These are phyloP conservation scores for Dimargaris cristalligena DNA, from an alignment of 192 early-diverging fungal genomes.

Conservation along the genomic window DNA sequence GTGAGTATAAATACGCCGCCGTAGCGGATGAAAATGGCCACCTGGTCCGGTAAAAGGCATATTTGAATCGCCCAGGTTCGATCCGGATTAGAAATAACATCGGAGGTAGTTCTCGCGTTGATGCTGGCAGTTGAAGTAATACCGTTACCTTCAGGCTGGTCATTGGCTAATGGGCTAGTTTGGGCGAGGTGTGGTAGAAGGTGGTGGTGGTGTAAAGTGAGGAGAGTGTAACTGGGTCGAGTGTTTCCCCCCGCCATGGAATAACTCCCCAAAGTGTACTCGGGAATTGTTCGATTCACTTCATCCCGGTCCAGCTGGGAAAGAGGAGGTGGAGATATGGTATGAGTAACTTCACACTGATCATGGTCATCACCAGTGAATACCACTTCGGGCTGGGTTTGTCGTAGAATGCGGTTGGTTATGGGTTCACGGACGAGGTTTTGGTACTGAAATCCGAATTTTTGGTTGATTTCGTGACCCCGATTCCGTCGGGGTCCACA, in stretches of 20 bases:
- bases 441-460: slow-evolving; percentile 74
- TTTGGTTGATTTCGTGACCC: slow-evolving; percentile 29
- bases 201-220: slow-evolving; percentile 30
- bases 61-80: slow-evolving; percentile 23
- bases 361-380: slow-evolving; percentile 94
- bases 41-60: slow-evolving; percentile 52
- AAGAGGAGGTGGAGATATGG: neutral
- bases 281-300: slow-evolving; percentile 8
- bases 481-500: slow-evolving; percentile 57
- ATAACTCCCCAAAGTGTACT: slow-evolving; percentile 44
- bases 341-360: slow-evolving; percentile 51
- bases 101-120: too few species aligned
- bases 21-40: slow-evolving; percentile 36
- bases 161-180: neutral
- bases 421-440: slow-evolving; percentile 51
- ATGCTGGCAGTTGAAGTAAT: too few species aligned
- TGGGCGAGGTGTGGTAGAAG: neutral
- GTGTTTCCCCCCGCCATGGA: slow-evolving; percentile 39
- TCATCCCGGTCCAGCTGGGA: neutral
- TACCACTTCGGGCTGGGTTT: slow-evolving; percentile 43
- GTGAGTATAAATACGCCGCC: slow-evolving; percentile 9
- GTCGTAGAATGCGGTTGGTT: slow-evolving; percentile 35
- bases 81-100: neutral
- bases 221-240: slow-evolving; percentile 33
- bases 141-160: slow-evolving; percentile 12